Evolutionary conservation across 2,329 filamentous ascomycete species (phyloP), one percentile per base, ranked within the genome.

Genomic region (Fusarium metavorans): DNA sequence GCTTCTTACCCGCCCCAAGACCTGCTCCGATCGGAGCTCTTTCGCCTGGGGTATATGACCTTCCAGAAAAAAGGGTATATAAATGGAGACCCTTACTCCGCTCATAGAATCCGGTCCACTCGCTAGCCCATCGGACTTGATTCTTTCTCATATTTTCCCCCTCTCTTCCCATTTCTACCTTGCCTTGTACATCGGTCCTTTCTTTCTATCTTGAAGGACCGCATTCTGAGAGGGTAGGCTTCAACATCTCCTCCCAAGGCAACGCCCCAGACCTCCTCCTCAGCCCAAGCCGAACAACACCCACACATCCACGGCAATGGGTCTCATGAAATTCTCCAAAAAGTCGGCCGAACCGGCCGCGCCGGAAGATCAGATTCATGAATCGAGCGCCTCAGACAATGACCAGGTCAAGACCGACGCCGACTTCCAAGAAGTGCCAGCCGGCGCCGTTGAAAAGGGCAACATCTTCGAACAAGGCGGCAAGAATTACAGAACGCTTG

Each of bases 381-480:
- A 74, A 8, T 67, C 75, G 1, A 68, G 62, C 32, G 34, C 68
- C 2, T 77, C 72, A 9, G 73, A 77, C 7, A 64, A 56, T 25
- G 75, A 77, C 0, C 68, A 72, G 6, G 35, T 52, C 6, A 77
- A 77, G 23, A 63, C 60, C 13, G 62, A 23, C 0, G 32, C 64
- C 14, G 74, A 77, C 54, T 74, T 77, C 48, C 74, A 77, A 14
- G 60, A 70, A 23, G 66, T 74, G 1, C 66, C 70, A 2, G 74
- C 76, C 2, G 72, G 70, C 0, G 66, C 66, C 2, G 66, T 68
- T 10, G 71, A 77, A 2, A 71, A 76, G 25, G 72, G 72, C 20
- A 78, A 78, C 37, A 76, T 78, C n/a, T 78, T 78, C 4, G 71
- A 72, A 1, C 76, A 80, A 45, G 78, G 78, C 11, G 76, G 73